Evolutionary conservation across 1,139 yeast genomes (phyloP).

Genomic region (Suhomyces bribrorum): DNA sequence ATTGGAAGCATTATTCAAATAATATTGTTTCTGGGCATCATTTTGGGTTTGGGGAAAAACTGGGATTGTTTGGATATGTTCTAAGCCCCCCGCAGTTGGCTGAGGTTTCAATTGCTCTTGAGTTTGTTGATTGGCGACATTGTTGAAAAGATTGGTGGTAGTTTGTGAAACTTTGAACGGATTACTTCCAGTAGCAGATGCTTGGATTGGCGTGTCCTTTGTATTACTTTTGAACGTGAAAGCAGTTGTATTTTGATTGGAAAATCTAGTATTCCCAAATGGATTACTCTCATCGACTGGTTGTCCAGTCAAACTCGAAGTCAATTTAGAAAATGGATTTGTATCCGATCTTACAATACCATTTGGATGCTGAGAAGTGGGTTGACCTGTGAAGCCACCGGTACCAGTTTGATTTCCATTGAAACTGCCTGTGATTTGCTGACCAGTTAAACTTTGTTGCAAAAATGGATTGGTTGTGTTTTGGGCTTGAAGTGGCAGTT

Average conservation of each 20-base stretch:
- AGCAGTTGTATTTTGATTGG: constrained; percentile 40
- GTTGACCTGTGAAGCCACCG: constrained; percentile 16
- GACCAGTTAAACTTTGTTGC: constrained; percentile 9
- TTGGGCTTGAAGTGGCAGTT: constrained; percentile 16
- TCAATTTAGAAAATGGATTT: constrained; percentile 43
- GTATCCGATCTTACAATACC: constrained; percentile 34
- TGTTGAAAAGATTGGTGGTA: constrained; percentile 37
- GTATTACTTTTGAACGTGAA: constrained; percentile 27
- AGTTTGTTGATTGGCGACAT: constrained; percentile 20
- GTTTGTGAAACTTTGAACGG: constrained; percentile 47
- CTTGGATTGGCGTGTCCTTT: constrained; percentile 21
- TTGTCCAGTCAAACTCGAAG: constrained; percentile 23
- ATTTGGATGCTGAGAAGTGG: constrained; percentile 1
- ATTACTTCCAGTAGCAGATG: constrained; percentile 42
- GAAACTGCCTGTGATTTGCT: constrained; percentile 16
- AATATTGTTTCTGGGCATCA: constrained; percentile 38
- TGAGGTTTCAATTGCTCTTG: constrained; percentile 42
- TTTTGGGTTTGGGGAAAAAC: constrained; percentile 66
- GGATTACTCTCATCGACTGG: constrained; percentile 44
- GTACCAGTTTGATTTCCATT: constrained; percentile 6
- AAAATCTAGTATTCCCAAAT: constrained; percentile 44
- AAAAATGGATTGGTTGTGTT: constrained; percentile 21
- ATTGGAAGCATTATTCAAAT: constrained; percentile 37
- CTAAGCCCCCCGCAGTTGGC: constrained; percentile 70
- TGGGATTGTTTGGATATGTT: constrained; percentile 58